Conservation (phyloP, 352 stramenopile genomes). For the Thraustotheca clavata region DNA sequence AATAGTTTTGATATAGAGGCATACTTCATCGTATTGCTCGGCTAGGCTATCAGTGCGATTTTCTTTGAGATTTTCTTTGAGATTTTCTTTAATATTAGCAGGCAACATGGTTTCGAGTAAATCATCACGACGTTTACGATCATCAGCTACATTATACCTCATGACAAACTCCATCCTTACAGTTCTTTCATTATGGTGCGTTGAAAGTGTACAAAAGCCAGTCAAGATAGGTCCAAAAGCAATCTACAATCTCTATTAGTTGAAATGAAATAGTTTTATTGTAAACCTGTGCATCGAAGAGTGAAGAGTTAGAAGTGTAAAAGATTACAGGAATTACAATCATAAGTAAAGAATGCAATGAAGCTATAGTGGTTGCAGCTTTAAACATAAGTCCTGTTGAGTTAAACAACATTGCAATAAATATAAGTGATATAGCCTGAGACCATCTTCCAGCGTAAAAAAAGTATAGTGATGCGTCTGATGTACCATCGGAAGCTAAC, state of each 20-base stretch:
- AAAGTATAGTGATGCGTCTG: constrained; percentile 12
- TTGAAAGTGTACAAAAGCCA: constrained; percentile 57
- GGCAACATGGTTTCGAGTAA: constrained; percentile 68
- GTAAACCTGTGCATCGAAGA: constrained; percentile 9
- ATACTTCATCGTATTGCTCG: constrained; percentile 46
- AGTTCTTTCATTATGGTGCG: constrained; percentile 54
- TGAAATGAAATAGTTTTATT: neutral
- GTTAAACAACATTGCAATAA: constrained; percentile 49
- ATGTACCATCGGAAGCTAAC: neutral
- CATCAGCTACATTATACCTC: constrained; percentile 46
- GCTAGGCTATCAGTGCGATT: constrained; percentile 53
- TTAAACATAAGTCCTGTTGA: constrained; percentile 65
- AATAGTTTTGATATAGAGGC: no score
- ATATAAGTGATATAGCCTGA: constrained; percentile 42
- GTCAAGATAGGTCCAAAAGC: constrained; percentile 41
- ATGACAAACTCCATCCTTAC: constrained; percentile 59
- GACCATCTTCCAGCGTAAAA: constrained; percentile 18
- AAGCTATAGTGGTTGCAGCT: constrained; percentile 37
- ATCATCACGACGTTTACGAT: constrained; percentile 58
- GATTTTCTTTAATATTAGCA: constrained; percentile 63
- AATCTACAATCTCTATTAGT: constrained; percentile 45
- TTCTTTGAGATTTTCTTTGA: constrained; percentile 51
- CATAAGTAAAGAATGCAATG: constrained; percentile 40
- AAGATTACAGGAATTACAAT: constrained; percentile 40
- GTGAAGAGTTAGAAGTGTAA: constrained; percentile 10